These are phyloP conservation scores for Hypoxylon sp. DNA, from an alignment of 2,329 filamentous ascomycete genomes.

Conservation along the genomic window DNA sequence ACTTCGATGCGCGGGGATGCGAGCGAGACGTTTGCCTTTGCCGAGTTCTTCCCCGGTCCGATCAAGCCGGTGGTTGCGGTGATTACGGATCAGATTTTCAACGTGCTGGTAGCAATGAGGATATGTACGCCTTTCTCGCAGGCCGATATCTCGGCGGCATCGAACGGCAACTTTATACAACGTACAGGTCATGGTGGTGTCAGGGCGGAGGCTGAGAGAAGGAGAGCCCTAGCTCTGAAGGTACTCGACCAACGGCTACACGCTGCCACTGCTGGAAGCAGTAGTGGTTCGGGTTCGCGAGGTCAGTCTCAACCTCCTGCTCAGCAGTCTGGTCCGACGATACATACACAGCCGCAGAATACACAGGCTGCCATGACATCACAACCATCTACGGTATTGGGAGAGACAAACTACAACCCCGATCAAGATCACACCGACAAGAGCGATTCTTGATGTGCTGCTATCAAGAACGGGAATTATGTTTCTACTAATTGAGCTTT, in stretches of 20 bases:
- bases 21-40: constrained; percentile 94
- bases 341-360: constrained; percentile 65
- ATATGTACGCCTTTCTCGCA: constrained; percentile 87
- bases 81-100: constrained; percentile 79
- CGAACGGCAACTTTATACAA: constrained; percentile 68
- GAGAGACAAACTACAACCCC: constrained; percentile 75
- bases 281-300: constrained; percentile 56
- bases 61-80: constrained; percentile 79
- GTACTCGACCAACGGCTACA: constrained; percentile 91
- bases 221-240: constrained; percentile 87
- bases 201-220: constrained; percentile 88
- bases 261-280: constrained; percentile 70
- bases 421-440: constrained; percentile 61
- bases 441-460: constrained; percentile 41
- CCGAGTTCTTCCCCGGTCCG: constrained; percentile 91
- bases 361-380: constrained; percentile 67
- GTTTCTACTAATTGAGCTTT: constrained; percentile 9
- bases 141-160: constrained; percentile 78
- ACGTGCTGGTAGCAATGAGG: constrained; percentile 75
- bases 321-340: constrained; percentile 61
- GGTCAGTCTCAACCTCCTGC: constrained; percentile 51
- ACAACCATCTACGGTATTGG: constrained; percentile 64
- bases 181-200: constrained; percentile 71
- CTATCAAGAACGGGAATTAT: background rate
- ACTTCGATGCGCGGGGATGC: constrained; percentile 83